Conservation (phyloP, 2,329 filamentous ascomycete species). For the Aureobasidium namibiae region DNA sequence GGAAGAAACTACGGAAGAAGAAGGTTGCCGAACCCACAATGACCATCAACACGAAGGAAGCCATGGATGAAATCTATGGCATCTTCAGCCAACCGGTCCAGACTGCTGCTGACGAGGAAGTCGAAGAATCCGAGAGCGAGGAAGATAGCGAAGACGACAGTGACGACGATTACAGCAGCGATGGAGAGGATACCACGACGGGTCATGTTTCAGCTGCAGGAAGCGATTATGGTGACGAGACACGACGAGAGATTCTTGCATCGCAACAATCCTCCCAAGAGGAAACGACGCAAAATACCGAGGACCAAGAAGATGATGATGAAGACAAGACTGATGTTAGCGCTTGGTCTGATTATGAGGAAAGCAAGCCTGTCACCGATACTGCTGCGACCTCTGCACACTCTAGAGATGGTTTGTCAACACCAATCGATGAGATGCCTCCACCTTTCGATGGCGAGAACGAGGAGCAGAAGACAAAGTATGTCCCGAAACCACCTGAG, state of each 20-base stretch:
- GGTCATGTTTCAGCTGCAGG: conserved; percentile 57
- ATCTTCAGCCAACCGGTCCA: conserved; percentile 85
- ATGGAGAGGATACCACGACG: conserved; percentile 70
- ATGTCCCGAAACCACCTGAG: conserved; percentile 73
- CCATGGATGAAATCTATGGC: conserved; percentile 94
- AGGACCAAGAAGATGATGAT: conserved; percentile 28
- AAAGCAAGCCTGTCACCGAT: conserved; percentile 44
- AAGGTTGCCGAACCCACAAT: conserved; percentile 79
- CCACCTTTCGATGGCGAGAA: conserved; percentile 39
- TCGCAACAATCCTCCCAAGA: conserved; percentile 21
- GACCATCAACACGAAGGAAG: conserved; percentile 91
- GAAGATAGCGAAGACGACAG: conserved; percentile 56
- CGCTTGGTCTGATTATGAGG: conserved; percentile 84
- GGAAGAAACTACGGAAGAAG: conserved; percentile 73
- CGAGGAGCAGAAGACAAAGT: conserved; percentile 50
- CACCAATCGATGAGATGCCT: conserved; percentile 33
- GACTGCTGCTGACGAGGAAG: conserved; percentile 34
- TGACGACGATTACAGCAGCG: conserved; percentile 74
- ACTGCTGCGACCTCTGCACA: conserved; percentile 30
- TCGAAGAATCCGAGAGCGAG: conserved; percentile 53
- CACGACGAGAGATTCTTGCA: conserved; percentile 42
- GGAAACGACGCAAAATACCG: conserved; percentile 24
- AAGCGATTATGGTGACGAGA: conserved; percentile 60
- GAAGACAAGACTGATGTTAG: conserved; percentile 46
- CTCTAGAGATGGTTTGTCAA: conserved; percentile 18